Evolutionary conservation across 345 rosid species (phyloP), one percentile per base, ranked within the genome.

Genomic region (Adansonia digitata): DNA sequence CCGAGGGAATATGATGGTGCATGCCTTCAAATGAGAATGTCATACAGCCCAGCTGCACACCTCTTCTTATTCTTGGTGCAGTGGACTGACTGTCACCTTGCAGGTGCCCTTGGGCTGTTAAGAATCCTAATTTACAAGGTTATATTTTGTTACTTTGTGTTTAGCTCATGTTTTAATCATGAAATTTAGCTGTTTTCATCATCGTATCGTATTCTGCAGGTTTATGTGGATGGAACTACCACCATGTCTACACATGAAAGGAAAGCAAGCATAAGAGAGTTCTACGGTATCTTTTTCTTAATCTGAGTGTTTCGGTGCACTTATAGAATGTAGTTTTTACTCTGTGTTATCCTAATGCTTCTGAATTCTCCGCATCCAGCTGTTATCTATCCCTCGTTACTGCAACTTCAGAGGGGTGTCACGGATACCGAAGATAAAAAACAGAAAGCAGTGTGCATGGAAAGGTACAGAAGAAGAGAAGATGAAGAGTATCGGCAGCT

Each of bases 21-120:
- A 42, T 90, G 94, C 74, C 84, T 90, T 73, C 94, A 90, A 74
- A 88, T 88, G 94, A 83, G 92, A 82, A 81, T 90, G 86, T 90
- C 94, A 18, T 90, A 88, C 77, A 85, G 92, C 80, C 89, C 94
- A 31, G 89, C 88, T 77, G 94, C 94, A 5, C 89, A 83, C 76
- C 75, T 90, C 20, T 86, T 90, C 78, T 86, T 90, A 51, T 90
- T 90, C 74, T 80, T 90, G 24, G 87, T 90, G 79, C 90, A 86
- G 49, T 90, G 94, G 94, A 86, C 89, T 39, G 94, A 88, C 75
- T 88, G 89, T 77, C 68, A 86, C 74, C 87, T 88, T 60, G 90
- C 94, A 0, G 92, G 90, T 45, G 87, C 89, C 29, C 89, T 90
- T 49, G 92, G 94, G 24, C 77, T 90, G 72, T 78, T 90, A 53